A percentile compares a stretch with the other conserved stretches of the same genome.
Conservation (phyloP, 1,139 yeast species). For the Pichia terricola region DNA sequence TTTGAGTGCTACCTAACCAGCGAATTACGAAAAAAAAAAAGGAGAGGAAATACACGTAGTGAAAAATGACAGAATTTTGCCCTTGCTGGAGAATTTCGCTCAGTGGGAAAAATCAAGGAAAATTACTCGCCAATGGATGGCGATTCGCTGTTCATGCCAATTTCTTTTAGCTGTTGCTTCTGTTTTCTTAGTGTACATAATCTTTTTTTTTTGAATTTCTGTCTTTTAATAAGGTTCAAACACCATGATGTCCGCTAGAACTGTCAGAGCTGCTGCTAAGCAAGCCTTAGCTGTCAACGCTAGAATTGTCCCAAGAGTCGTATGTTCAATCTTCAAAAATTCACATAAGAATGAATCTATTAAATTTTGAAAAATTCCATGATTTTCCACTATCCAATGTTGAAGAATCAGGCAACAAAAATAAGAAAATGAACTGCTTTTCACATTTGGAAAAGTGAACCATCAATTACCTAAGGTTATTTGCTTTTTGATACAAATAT, state of each 20-base stretch:
- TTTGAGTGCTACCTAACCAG: background rate
- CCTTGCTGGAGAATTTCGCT: background rate
- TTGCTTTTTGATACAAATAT: too few relatives aligned
- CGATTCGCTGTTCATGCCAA: background rate
- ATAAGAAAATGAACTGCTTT: too few relatives aligned
- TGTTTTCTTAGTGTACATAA: background rate
- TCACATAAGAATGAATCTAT: too few relatives aligned
- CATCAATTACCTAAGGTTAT: too few relatives aligned
- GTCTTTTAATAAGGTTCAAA: constrained; percentile 7
- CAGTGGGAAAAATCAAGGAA: background rate
- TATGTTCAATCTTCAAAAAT: constrained; percentile 30
- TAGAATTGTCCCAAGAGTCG: constrained; percentile 48
- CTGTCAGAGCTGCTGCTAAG: constrained; percentile 77
- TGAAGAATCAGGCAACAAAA: too few relatives aligned
- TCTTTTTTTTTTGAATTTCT: background rate
- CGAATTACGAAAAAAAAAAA: background rate
- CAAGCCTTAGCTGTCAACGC: constrained; percentile 60
- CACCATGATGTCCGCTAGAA: constrained; percentile 72
- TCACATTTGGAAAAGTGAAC: too few relatives aligned
- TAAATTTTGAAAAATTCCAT: too few relatives aligned
- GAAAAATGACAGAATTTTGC: background rate
- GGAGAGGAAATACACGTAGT: background rate
- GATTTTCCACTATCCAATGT: too few relatives aligned
- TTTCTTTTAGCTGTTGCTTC: background rate
- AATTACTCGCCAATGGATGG: background rate